phyloP scores from a whole-genome alignment of 257 asterid genomes.

The Penstemon davidsonii region DNA sequence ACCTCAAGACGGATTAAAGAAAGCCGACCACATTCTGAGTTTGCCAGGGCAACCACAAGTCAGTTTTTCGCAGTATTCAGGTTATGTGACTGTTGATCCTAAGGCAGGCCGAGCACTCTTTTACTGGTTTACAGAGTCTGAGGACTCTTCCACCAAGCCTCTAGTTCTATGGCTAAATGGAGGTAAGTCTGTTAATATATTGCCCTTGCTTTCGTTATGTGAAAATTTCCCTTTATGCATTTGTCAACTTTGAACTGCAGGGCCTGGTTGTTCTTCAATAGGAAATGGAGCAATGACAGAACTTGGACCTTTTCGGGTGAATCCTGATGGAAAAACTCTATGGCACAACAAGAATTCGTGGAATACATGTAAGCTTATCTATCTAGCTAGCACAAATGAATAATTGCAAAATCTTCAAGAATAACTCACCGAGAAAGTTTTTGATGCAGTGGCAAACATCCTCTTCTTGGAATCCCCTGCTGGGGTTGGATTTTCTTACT shows the following conservation, averaged over 20 bases:
- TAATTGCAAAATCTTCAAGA: background rate
- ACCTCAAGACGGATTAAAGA: slow-evolving; percentile 35
- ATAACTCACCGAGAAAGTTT: background rate
- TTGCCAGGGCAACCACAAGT: slow-evolving; percentile 49
- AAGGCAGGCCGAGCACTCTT: slow-evolving; percentile 29
- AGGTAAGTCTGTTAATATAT: slow-evolving; percentile 19
- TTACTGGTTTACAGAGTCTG: slow-evolving; percentile 28
- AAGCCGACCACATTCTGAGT: slow-evolving; percentile 26
- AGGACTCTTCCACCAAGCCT: slow-evolving; percentile 27
- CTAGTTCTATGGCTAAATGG: slow-evolving; percentile 37
- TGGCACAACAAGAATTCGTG: slow-evolving; percentile 57
- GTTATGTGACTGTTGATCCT: slow-evolving; percentile 33
- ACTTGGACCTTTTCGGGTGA: slow-evolving; percentile 69
- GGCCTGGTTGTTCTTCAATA: slow-evolving; percentile 85
- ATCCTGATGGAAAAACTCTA: slow-evolving; percentile 54
- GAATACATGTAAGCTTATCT: slow-evolving; percentile 46
- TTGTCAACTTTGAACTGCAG: slow-evolving; percentile 28
- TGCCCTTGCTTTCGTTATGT: too few species aligned
- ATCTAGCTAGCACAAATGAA: background rate
- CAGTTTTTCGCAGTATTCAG: slow-evolving; percentile 38
- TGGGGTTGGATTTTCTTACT: slow-evolving; percentile 78
- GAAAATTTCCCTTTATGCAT: too few species aligned
- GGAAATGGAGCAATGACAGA: slow-evolving; percentile 69
- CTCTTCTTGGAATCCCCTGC: slow-evolving; percentile 76
- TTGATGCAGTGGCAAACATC: slow-evolving; percentile 63